A percentile compares a stretch with the other conserved stretches of the same genome.
These are phyloP conservation scores for Linum lewisii DNA, from an alignment of 345 rosid genomes.

Conservation along the genomic window DNA sequence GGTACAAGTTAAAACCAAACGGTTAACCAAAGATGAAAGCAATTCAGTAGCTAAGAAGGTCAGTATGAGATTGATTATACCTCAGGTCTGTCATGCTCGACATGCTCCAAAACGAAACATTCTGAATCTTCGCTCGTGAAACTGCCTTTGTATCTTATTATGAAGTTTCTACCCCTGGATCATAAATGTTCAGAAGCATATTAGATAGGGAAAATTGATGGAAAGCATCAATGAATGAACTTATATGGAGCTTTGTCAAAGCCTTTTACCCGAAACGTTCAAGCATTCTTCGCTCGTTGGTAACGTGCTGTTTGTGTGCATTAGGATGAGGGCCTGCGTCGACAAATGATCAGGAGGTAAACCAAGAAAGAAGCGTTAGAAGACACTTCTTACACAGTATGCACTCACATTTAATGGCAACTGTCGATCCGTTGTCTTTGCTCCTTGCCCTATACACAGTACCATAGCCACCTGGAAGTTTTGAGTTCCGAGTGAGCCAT, in stretches of 20 bases:
- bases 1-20: conserved; percentile 4
- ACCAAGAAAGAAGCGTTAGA: neutral
- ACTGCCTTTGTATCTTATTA: conserved; percentile 71
- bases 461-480: conserved; percentile 84
- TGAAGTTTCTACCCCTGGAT: conserved; percentile 73
- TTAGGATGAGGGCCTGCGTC: conserved; percentile 75
- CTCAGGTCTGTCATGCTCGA: conserved; percentile 95
- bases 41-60: conserved; percentile 1
- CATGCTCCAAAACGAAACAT: conserved; percentile 84
- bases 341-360: conserved; percentile 8
- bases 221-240: neutral
- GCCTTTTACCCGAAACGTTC: conserved; percentile 92
- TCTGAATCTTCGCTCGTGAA: conserved; percentile 60
- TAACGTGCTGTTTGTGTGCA: conserved; percentile 55
- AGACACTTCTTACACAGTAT: no score
- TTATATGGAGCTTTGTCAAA: neutral
- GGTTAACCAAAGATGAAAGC: conserved; percentile 15
- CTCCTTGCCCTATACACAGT: conserved; percentile 74
- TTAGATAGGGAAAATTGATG: neutral
- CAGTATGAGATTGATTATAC: conserved; percentile 27
- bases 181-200: neutral
- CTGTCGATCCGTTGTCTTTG: conserved; percentile 49
- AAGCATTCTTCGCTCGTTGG: conserved; percentile 75
- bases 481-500: conserved; percentile 11
- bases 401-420: conserved; percentile 87